phyloP scores from a whole-genome alignment of 2,329 filamentous ascomycete species.

The Penicillium italicum region DNA sequence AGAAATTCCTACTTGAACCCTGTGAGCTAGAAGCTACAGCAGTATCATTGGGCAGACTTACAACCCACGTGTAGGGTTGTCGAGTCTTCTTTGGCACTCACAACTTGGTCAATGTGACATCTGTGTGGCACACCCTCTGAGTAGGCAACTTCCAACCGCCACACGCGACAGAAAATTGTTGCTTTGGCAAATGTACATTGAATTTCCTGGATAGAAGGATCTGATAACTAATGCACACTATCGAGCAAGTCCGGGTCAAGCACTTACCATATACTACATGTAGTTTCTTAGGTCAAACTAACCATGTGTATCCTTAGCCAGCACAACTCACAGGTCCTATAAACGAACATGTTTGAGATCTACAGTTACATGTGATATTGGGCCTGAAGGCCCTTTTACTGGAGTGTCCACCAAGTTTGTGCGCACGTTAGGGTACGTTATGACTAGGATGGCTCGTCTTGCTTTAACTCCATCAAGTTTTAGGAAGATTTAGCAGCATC shows the following conservation, averaged over 20 bases:
- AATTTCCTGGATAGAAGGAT: not conserved
- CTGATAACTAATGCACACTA: not conserved
- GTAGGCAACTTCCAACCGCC: not conserved
- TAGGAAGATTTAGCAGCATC: not conserved
- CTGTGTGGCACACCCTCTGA: not conserved
- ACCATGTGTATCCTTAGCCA: not conserved
- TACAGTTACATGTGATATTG: not conserved
- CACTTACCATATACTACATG: not conserved
- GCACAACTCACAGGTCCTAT: not conserved
- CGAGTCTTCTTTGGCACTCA: not conserved
- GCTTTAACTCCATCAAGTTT: not conserved
- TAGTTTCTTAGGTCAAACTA: not conserved
- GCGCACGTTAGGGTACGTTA: not conserved
- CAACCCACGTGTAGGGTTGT: not conserved
- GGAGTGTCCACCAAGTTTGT: not conserved
- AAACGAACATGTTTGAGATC: not conserved
- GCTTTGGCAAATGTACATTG: not conserved
- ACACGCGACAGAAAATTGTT: not conserved
- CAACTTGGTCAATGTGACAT: not conserved
- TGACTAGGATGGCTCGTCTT: not conserved
- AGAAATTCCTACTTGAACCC: not conserved
- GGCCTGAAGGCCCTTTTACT: no score
- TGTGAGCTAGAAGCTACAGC: not conserved
- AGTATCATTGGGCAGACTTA: not conserved
- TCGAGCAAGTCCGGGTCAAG: no score